Evolutionary conservation across 768 basidiomycete species (phyloP), one percentile per base, ranked within the genome.

Genomic region (Mycena belliarum): DNA sequence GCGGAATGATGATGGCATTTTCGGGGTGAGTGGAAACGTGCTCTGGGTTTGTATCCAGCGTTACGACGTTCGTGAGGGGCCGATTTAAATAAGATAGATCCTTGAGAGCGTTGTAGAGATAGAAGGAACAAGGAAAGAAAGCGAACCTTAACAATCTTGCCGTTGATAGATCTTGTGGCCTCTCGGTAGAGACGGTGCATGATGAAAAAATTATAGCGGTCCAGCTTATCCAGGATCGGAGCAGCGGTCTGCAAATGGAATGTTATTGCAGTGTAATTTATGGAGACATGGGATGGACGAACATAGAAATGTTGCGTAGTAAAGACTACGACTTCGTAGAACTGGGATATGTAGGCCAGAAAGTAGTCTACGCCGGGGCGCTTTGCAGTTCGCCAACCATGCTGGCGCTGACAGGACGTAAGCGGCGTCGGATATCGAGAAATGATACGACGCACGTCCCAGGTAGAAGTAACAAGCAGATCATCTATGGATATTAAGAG

Each of bases 361-460:
- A 99, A 99, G 75, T 99, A 98, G 69, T 99, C 97, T 16, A 95
- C 91, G 5, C 97, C 97, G 1, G 97, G 96, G 32, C 97, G 86
- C 75, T 98, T 99, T 6, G 95, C 96, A 4, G 96, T 98, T 63
- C 93, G 81, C 96, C 97, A 99, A 49, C 97, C 97, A 66, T 92
- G 81, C 75, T 92, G 84, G 52, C 95, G 86, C 94, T 97, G 58
- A 32, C 20, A 48, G 32, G 53, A 46, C 14, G 52, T 29, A 32
- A 56, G 51, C 29, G 53, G 32, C 50, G 33, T 49, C 53, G 33
- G 5, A 32, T 46, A 43, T 29, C 12, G 44, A 25, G 8, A 23
- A 16, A 15, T 18, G 18, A 40, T 16, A 20, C 6, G 21, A 86
- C 95, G 71, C 68, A 97, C 95, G 80, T 97, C 94, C 97, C 97